Evolutionary conservation across 768 basidiomycete species (phyloP), one percentile per base, ranked within the genome.

Genomic region (Podaxis carcinomalis): DNA sequence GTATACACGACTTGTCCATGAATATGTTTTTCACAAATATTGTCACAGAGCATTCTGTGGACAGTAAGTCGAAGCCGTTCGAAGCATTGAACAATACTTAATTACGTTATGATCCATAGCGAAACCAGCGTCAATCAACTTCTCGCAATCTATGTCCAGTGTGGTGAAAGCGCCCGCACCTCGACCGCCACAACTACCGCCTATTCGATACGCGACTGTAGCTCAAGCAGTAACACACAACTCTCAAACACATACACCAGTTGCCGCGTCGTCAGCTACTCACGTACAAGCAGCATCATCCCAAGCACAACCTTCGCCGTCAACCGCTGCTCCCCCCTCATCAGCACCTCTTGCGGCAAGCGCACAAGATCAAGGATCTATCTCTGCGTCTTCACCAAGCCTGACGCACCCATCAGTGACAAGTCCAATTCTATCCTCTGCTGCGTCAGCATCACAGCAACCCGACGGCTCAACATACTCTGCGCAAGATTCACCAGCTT

Each of bases 121-220:
- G 32, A 93, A 92, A 78, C 89, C 90, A 46, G 87, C 88, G 27
- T 87, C 90, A 65, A 88, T 88, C 56, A 93, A 91, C 68, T 92
- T 94, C 73, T 79, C 83, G 1, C 90, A 92, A 67, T 90, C 93
- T 5, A 83, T 84, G 81, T 70, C 83, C 63, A 84, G 78, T 56
- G 89, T 94, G 65, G 75, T 95, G 65, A 94, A 94, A 73, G 83
- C 84, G 36, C 71, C 83, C 65, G 78, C 83, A 57, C 81, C 79
- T 62, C 83, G 80, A 57, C 68, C 71, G 66, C 83, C 83, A 65
- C 79, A 80, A 21, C 72, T 92, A 59, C 90, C 93, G 47, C 90
- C 93, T 11, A 91, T 95, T 69, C 82, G 90, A 53, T 97, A 97
- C 70, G 89, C 96, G 35, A 85, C 93, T n/a, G 94, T 93, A 0